A percentile compares a stretch with the other conserved stretches of the same genome.
These are phyloP conservation scores for Chamaecrista fasciculata DNA, from an alignment of 306 rosid species.

Conservation along the genomic window DNA sequence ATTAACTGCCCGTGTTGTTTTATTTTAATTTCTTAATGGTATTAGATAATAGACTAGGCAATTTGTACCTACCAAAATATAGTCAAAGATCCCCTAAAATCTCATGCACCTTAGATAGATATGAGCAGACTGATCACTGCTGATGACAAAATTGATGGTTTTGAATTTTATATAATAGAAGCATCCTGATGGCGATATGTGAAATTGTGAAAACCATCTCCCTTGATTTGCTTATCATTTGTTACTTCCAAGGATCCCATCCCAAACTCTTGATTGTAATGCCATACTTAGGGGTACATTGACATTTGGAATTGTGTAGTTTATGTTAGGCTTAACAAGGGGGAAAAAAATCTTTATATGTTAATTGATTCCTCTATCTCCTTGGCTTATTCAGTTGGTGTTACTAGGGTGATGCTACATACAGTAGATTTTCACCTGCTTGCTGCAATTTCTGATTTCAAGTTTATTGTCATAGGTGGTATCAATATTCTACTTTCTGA, in stretches of 20 bases:
- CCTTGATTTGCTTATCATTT: not conserved
- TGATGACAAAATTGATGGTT: not conserved
- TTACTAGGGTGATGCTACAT: not conserved
- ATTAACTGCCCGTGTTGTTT: constrained; percentile 1
- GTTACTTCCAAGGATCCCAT: no score
- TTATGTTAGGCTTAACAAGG: not conserved
- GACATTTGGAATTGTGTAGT: constrained; percentile 1
- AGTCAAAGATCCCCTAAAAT: not conserved
- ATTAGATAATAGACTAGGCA: not conserved
- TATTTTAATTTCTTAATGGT: not conserved
- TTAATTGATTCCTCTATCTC: no score
- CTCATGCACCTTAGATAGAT: not conserved
- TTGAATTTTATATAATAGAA: not conserved
- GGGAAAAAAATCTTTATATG: not conserved
- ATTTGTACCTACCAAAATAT: not conserved
- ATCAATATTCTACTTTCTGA: not conserved
- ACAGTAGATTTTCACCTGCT: not conserved
- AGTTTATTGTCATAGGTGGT: not conserved
- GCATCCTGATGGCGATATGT: not conserved
- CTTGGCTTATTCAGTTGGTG: not conserved
- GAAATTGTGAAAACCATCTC: not conserved
- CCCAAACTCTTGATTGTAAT: not conserved
- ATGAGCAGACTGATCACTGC: not conserved
- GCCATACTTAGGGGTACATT: not conserved
- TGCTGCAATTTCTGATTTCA: not conserved